Percentiles rank a stretch among this genome's conserved stretches.
Conservation (phyloP, 1,284 basidiomycete genomes). For the Irpex sp. region DNA sequence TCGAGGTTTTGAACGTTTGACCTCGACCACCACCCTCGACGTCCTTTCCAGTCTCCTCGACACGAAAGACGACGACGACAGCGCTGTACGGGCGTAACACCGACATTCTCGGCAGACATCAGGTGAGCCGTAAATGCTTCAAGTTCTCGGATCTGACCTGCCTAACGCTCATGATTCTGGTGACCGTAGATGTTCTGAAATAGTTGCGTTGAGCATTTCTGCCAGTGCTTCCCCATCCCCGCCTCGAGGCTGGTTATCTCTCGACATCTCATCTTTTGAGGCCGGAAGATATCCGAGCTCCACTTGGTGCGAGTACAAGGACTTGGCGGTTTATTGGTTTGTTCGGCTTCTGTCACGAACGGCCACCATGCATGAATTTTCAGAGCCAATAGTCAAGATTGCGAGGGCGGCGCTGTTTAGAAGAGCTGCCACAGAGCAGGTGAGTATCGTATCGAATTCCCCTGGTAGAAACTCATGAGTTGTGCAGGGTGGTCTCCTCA, state of each 20-base stretch:
- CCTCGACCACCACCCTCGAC: not conserved
- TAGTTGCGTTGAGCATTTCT: not conserved
- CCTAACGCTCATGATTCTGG: not conserved
- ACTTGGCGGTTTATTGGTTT: not conserved
- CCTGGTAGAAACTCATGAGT: not conserved
- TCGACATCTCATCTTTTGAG: not conserved
- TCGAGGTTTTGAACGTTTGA: not conserved
- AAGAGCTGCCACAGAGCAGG: slow-evolving; percentile 26
- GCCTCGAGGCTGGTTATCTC: not conserved
- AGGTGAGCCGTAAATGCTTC: not conserved
- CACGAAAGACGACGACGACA: not conserved
- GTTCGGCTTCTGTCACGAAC: not conserved
- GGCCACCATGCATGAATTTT: slow-evolving; percentile 26
- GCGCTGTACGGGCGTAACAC: not conserved
- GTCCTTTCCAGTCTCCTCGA: not conserved
- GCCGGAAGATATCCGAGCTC: not conserved
- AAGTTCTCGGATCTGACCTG: not conserved
- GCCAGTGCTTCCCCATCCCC: not conserved
- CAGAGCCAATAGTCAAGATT: slow-evolving; percentile 19
- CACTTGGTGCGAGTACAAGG: not conserved
- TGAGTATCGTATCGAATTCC: slow-evolving; percentile 5
- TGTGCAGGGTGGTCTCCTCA: slow-evolving; percentile 65
- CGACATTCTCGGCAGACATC: not conserved
- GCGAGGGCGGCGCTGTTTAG: slow-evolving; percentile 17
- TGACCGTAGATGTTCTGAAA: not conserved